Evolutionary conservation across 371 early-diverging fungal species (phyloP), one percentile per base, ranked within the genome.

Genomic region (Mucor circinelloides): DNA sequence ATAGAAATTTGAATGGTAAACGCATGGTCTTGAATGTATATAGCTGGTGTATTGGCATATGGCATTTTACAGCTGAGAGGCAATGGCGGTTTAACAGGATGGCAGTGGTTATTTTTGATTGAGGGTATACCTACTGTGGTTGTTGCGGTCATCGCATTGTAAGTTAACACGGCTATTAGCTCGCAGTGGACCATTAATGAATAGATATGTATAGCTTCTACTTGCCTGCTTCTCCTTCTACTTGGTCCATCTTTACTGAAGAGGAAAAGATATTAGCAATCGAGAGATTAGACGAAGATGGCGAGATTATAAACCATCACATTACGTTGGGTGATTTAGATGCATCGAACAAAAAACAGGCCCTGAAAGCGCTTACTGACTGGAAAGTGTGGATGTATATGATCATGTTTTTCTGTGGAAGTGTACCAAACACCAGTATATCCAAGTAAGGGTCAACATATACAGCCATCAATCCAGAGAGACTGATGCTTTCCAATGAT

Each of bases 361-460:
- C 77, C 0, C 12, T 72, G 30, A 69, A 74, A 30, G 82, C 82
- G 7, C 31, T 82, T 1, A 72, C 73, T 0, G 82, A 82, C 25
- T 78, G 80, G 78, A 82, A 82, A 63, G 78, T 82, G 6, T 82
- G 82, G 82, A 54, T 80, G 25, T 82, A 80, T 69, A 82, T 82
- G 82, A 12, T 80, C 57, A 82, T 82, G 78, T 82, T 82, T 55
- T 82, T 82, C 42, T 76, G 80, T 63, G 82, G 82, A 21, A 80
- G 80, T 58, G 82, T 82, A 8, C 80, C 82, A 13, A 82, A 82
- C 25, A 82, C 82, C 1, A 80, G 80, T 27, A 69, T 82, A 36
- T 82, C 82, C 54, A 82, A 82, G 82, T 76, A 75, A 74, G 68
- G 15, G 36, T 25, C 13, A 12, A 0, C 19, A 48, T 44, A 9